phyloP scores from a whole-genome alignment of 768 basidiomycete species.

The Suillus placidus region DNA sequence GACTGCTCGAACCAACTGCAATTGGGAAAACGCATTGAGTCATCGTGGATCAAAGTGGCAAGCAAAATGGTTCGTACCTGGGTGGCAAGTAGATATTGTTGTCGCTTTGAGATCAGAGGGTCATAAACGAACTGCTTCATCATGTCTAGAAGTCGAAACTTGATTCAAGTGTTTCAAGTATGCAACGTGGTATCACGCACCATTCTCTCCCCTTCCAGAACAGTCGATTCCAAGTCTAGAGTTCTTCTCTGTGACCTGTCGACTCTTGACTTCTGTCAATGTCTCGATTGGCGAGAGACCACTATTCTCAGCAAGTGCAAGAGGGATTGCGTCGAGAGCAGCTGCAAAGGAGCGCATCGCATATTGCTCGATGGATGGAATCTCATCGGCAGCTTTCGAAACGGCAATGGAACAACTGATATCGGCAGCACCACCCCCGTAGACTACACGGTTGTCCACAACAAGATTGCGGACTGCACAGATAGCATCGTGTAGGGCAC shows the following conservation, averaged over 20 bases:
- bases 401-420: constrained; percentile 95
- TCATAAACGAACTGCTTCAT: constrained; percentile 97
- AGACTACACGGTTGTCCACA: constrained; percentile 94
- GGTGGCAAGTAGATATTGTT: constrained; percentile 96
- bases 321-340: constrained; percentile 91
- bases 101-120: constrained; percentile 94
- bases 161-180: constrained; percentile 4
- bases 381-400: constrained; percentile 92
- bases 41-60: neutral
- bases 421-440: constrained; percentile 97
- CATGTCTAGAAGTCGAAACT: constrained; percentile 69
- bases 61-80: constrained; percentile 55
- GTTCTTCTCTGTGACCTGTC: constrained; percentile 86
- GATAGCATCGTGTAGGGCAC: constrained; percentile 95
- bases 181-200: constrained; percentile 43
- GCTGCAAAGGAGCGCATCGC: constrained; percentile 99
- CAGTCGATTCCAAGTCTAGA: constrained; percentile 93
- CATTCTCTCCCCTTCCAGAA: constrained; percentile 80
- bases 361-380: constrained; percentile 97
- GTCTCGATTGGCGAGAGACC: constrained; percentile 96
- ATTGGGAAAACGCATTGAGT: constrained; percentile 12
- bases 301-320: constrained; percentile 97
- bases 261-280: constrained; percentile 91
- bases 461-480: constrained; percentile 97
- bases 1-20: constrained; percentile 79